Percentiles rank a stretch among this genome's conserved stretches.
Conservation (phyloP, 306 rosid genomes). For the Cicer chorassanicum region DNA sequence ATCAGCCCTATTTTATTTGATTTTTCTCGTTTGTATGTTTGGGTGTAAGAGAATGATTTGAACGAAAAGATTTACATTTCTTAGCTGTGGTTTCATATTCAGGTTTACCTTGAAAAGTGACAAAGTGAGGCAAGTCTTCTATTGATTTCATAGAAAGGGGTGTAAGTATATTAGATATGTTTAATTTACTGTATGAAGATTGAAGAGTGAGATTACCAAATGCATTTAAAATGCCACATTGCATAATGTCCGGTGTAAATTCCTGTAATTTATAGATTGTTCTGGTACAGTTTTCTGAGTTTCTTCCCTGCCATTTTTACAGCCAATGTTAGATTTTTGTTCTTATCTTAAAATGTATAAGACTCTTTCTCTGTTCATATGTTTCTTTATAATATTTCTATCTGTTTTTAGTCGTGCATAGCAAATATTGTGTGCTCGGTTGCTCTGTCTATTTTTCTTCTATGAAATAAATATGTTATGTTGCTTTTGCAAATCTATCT, state of each 20-base stretch:
- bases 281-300: constrained; percentile 30
- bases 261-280: not conserved
- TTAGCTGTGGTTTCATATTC: constrained; percentile 40
- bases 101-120: constrained; percentile 44
- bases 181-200: constrained; percentile 17
- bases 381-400: not conserved
- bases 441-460: constrained; percentile 1
- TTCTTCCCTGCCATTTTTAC: constrained; percentile 28
- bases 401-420: not conserved
- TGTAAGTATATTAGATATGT: constrained; percentile 23
- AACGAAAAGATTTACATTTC: not conserved
- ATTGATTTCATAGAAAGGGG: constrained; percentile 21
- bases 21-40: not conserved
- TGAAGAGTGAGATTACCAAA: constrained; percentile 26
- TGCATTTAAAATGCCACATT: constrained; percentile 27
- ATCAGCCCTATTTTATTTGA: not conserved
- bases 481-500: constrained; percentile 12
- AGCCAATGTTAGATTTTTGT: constrained; percentile 18
- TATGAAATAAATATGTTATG: constrained; percentile 5
- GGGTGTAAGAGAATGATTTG: not conserved
- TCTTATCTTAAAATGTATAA: not conserved
- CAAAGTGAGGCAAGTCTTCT: constrained; percentile 39
- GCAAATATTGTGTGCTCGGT: constrained; percentile 6
- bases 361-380: constrained; percentile 5
- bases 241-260: not conserved